A percentile compares a stretch with the other conserved stretches of the same genome.
Evolutionary conservation across 2,329 filamentous ascomycete species (phyloP).

Genomic region (Karstenula rhodostoma): DNA sequence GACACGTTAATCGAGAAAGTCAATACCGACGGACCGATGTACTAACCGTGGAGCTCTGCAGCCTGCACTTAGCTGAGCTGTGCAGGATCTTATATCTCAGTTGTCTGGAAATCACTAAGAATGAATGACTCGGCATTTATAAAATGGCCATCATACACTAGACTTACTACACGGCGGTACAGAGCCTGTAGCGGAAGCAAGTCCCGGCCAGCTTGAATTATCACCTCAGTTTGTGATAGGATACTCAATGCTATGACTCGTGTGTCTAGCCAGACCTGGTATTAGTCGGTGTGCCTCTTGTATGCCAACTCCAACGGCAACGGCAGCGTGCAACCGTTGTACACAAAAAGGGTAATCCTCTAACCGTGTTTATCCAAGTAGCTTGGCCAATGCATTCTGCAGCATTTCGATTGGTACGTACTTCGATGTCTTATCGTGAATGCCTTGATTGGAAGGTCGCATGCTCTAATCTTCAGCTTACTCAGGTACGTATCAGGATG

Average conservation of each 20-base stretch:
- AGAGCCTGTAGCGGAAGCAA: too few relatives aligned
- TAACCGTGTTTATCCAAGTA: background rate
- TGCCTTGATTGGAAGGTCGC: constrained; percentile 1
- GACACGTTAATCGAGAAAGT: background rate
- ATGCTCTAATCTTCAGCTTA: background rate
- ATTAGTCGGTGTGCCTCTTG: too few relatives aligned
- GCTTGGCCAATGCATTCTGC: background rate
- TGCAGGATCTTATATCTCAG: background rate
- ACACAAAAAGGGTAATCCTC: background rate
- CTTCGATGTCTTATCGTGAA: background rate
- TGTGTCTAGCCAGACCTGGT: too few relatives aligned
- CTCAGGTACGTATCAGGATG: background rate
- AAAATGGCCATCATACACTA: too few relatives aligned
- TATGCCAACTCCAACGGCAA: too few relatives aligned
- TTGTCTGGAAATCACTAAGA: background rate
- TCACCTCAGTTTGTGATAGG: too few relatives aligned
- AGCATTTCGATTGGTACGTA: background rate
- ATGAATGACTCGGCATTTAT: too few relatives aligned
- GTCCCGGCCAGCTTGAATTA: too few relatives aligned
- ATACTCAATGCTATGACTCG: too few relatives aligned
- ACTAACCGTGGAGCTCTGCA: background rate
- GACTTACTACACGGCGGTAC: too few relatives aligned
- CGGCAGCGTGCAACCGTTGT: too few relatives aligned
- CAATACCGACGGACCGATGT: background rate
- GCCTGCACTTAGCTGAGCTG: background rate